A percentile compares a stretch with the other conserved stretches of the same genome.
These are phyloP conservation scores for Candida suzukii DNA, from an alignment of 805 yeast genomes.

Conservation along the genomic window DNA sequence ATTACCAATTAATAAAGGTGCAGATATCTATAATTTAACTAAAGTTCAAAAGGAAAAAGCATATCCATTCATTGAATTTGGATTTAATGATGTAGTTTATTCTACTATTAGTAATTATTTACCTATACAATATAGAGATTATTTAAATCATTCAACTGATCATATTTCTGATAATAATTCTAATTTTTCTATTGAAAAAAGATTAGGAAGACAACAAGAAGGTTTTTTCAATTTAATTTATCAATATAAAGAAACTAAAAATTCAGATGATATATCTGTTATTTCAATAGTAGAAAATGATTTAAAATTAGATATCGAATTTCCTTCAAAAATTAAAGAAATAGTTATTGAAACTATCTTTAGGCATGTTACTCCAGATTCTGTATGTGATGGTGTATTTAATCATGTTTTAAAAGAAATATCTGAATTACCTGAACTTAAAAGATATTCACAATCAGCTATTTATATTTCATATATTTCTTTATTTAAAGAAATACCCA, in stretches of 20 bases:
- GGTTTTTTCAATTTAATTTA: background rate
- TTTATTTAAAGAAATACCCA: background rate
- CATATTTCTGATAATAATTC: background rate
- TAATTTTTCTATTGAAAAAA: background rate
- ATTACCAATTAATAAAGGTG: background rate
- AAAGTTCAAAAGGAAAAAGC: constrained; percentile 6
- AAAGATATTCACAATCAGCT: background rate
- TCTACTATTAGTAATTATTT: background rate
- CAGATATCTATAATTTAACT: constrained; percentile 3
- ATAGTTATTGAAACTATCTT: background rate
- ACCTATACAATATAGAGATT: background rate
- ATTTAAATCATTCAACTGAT: background rate
- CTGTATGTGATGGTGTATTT: background rate
- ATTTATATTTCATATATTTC: background rate
- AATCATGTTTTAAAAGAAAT: background rate
- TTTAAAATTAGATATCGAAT: background rate
- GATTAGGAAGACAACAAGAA: background rate
- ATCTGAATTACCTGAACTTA: background rate
- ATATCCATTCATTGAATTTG: constrained; percentile 1
- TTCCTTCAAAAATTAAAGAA: background rate
- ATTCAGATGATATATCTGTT: too few species aligned
- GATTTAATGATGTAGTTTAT: background rate
- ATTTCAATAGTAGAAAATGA: background rate
- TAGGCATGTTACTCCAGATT: background rate
- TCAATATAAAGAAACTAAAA: background rate